A percentile compares a stretch with the other conserved stretches of the same genome.
phyloP scores from a whole-genome alignment of 345 rosid genomes.

The Populus deltoides region DNA sequence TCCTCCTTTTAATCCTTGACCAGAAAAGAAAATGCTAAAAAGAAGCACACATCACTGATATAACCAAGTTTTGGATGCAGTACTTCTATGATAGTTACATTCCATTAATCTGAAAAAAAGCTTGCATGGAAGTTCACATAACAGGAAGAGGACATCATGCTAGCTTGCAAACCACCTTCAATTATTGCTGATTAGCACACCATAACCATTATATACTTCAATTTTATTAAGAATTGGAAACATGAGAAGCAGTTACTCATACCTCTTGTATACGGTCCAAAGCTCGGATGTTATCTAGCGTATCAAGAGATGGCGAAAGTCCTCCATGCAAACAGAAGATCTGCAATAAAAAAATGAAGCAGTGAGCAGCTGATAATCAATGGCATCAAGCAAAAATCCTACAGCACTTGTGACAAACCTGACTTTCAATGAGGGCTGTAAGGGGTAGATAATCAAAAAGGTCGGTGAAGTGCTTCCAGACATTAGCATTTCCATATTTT shows the following conservation, averaged over 20 bases:
- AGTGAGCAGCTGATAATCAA: background rate
- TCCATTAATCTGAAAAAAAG: background rate
- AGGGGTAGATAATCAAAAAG: conserved; percentile 89
- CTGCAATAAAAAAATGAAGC: conserved; percentile 28
- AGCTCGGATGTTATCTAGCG: conserved; percentile 82
- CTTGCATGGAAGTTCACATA: background rate
- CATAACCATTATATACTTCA: background rate
- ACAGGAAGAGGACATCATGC: background rate
- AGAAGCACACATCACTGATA: background rate
- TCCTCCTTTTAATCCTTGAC: background rate
- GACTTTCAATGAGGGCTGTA: conserved; percentile 93
- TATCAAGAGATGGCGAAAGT: conserved; percentile 89
- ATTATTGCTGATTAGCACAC: background rate
- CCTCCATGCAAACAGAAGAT: conserved; percentile 96
- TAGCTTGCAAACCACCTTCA: background rate
- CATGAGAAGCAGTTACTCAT: background rate
- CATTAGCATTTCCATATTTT: conserved; percentile 95
- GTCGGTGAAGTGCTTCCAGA: conserved; percentile 90
- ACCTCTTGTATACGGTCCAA: conserved; percentile 98
- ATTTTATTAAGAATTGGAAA: background rate
- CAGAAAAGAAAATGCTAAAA: background rate
- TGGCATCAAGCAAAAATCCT: conserved; percentile 4
- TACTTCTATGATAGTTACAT: background rate
- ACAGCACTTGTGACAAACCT: conserved; percentile 41
- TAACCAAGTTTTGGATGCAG: background rate